Base-by-base conservation (phyloP, 1,139 yeast species). In the Geotrichum reessii region DNA sequence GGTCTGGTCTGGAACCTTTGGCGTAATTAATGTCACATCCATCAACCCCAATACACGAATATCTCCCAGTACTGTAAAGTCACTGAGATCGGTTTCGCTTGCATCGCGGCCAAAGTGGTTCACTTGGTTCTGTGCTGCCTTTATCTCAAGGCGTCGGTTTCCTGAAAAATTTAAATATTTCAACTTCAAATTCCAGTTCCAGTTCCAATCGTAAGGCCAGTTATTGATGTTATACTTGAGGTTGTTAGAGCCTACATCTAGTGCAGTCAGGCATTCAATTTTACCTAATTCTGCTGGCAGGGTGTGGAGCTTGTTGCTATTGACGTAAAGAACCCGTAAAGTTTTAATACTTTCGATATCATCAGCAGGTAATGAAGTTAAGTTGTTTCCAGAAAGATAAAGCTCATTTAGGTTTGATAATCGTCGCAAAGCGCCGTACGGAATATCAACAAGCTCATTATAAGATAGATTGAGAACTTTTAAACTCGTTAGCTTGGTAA, bases 171-270 rank as follows among this genome's bases (percentile, higher is more conserved):
- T 93, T 69, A 93, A 79, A 67, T 87, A 91, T 65, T 79, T 83
- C 71, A 93, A 77, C 52, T 85, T 84, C 58, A 81, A 77, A 69
- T 93, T 93, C 78, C 85, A 85, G 67, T 87, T 86, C 99, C 99
- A 93, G 72, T 90, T 93, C 98, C 98, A 93, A 71, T 93, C 99
- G 69, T 90, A 92, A 8, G 95, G 95, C 83, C 92, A 89, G 70
- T 93, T 93, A 14, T 95, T 87, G 60, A 93, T 91, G 66, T 95
- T 93, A 72, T 93, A 93, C 68, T 92, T 87, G 71, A 93, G 77
- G 64, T 85, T 87, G 70, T 93, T 93, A 3, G 96, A 88, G 2
- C 98, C 96, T 19, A 90, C 95, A 74, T 93, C 99, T 50, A 95
- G 79, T 17, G 85, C 86, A 49, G 81, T 81, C 66, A 95, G 75